Evolutionary conservation across 129 eudicot genomes (phyloP), one percentile per base, ranked within the genome.

Genomic region (Gnaphalium uliginosum): DNA sequence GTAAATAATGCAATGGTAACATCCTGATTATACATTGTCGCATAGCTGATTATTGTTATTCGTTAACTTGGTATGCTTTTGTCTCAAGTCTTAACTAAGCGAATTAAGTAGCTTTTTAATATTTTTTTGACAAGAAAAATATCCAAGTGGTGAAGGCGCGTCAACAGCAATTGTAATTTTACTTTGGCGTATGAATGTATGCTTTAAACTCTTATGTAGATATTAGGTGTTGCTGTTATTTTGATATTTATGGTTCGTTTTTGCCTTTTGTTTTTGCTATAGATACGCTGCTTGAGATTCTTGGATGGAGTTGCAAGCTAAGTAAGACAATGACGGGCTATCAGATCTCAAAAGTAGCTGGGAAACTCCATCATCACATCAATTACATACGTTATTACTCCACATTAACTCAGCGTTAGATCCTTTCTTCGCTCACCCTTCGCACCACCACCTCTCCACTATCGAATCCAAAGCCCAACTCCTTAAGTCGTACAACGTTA

Each of bases 381-480:
- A 21, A 51, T 41, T 30, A 8, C 60, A 74, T 54, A 48, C 61
- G 79, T 74, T 59, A 67, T 80, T 23, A 78, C 83, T 79, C 75
- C n/a, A 33, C 82, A 18, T 50, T 61, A 53, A 63, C 76, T 6
- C 85, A 29, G 50, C 46, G 46, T n/a, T 41, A 22, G 84, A 83
- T 41, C 82, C 86, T 21, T 78, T 77, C 43, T 0, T 32, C 23
- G 73, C 85, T 74, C 81, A 84, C 85, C 83, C 90, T 14, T 81
- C 82, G 0, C 79, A 76, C 82, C 78, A 76, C 63, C 79, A 77
- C 70, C 87, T 86, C 72, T 79, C 92, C 35, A 22, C 72, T 35
- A 81, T 85, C 19, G 58, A 85, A 54, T 85, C 96, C 81, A 86
- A 87, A 72, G 59, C 83, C 35, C 83, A 90, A 26, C 96, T 87